Conservation (phyloP, 176 grass and related monocot species). For the Carex scoparia region DNA sequence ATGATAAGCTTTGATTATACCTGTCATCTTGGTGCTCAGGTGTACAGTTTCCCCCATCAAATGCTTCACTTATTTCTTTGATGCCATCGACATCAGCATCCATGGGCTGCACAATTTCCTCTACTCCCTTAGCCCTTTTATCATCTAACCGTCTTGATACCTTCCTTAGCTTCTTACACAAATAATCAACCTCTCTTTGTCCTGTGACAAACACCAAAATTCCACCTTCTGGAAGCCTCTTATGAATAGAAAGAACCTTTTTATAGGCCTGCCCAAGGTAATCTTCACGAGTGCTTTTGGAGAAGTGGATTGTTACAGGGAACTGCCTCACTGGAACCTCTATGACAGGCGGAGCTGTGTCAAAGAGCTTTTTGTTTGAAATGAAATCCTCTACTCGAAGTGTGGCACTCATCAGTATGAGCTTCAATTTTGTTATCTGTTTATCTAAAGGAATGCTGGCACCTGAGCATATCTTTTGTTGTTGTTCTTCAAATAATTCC, state of each 20-base stretch:
- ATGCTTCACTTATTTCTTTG: slow-evolving; percentile 89
- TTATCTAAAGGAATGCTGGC: slow-evolving; percentile 42
- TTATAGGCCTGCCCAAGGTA: slow-evolving; percentile 90
- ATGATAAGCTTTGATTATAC: slow-evolving; percentile 16
- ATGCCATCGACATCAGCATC: slow-evolving; percentile 46
- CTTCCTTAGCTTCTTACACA: slow-evolving; percentile 70
- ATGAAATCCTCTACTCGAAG: slow-evolving; percentile 82
- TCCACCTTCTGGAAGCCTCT: slow-evolving; percentile 76
- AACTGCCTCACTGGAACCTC: slow-evolving; percentile 79
- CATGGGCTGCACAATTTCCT: slow-evolving; percentile 2
- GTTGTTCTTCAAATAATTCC: slow-evolving; percentile 58
- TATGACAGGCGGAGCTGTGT: slow-evolving; percentile 60
- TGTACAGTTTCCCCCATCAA: slow-evolving; percentile 56
- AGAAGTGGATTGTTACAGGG: slow-evolving; percentile 79
- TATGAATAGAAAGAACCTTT: slow-evolving; percentile 85
- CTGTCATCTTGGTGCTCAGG: slow-evolving; percentile 49
- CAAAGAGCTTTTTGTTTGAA: slow-evolving; percentile 83
- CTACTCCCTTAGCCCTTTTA: slow-evolving; percentile 37
- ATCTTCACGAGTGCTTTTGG: slow-evolving; percentile 79
- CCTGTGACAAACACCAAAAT: slow-evolving; percentile 98
- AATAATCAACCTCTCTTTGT: slow-evolving; percentile 84
- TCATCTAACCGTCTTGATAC: slow-evolving; percentile 34
- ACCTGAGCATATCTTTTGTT: slow-evolving; percentile 50
- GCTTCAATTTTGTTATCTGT: slow-evolving; percentile 65
- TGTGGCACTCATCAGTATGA: slow-evolving; percentile 97